Evolutionary conservation across 2,329 filamentous ascomycete genomes (phyloP), one percentile per base, ranked within the genome.

Genomic region (Penicillium sp.): DNA sequence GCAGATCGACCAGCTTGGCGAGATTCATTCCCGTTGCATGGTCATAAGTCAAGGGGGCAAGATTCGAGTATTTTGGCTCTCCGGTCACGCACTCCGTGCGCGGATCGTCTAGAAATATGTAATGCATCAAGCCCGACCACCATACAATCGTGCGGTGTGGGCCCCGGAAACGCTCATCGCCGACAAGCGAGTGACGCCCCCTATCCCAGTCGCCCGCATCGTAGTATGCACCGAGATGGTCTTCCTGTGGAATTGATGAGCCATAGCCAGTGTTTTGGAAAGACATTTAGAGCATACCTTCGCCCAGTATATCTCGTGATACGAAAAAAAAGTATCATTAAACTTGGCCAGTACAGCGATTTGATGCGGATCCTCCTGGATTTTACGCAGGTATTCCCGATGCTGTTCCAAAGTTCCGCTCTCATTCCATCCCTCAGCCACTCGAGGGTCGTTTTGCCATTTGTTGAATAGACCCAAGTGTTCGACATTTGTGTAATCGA

Each of bases 371-470:
- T 91, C 89, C 44, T 83, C 80, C 65, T 90, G 84, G 44, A 87
- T 79, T 59, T 81, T 81, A 19, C 81, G 78, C 48, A 91, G 78
- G 70, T 92, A 91, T 64, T 84, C 81, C 58, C 83, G 80, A 71
- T 91, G 89, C 69, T 91, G 80, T 19, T 89, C 87, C 44, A 89
- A 71, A 1, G 87, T 88, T 27, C 88, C 89, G 1, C 86, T 88
- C 74, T 89, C 84, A 67, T 90, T 89, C 89, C 89, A 91, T 3
- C 88, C 88, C 64, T 86, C 82, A 5, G 87, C 87, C 29, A 92
- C 89, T 47, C 89, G 86, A 51, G 88, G 88, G 68, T 91, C 88
- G 67, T 92, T 92, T 73, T 91, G 88, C 89, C 89, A 92, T 53
- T 79, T 79, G 72, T 91, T 85, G 77, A 92, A 91, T 4, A 90